phyloP scores from a whole-genome alignment of 768 basidiomycete species.

The Russula ochroleuca region DNA sequence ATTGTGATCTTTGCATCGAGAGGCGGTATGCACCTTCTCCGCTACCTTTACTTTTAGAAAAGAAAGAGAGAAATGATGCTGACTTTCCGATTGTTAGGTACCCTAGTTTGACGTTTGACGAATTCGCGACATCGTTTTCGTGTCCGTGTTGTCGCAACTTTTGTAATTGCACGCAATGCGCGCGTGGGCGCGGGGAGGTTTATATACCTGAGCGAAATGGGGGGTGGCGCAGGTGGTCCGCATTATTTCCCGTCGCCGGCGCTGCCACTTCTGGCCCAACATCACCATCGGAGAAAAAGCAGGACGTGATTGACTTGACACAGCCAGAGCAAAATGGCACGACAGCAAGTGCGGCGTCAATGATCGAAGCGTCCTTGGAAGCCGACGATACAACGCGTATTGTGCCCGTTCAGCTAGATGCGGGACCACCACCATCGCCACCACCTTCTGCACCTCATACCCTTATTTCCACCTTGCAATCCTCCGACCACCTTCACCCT shows the following conservation, averaged over 20 bases:
- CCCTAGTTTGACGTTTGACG: constrained; percentile 38
- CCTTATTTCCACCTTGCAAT: not conserved
- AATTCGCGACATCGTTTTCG: constrained; percentile 30
- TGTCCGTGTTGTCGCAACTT: constrained; percentile 46
- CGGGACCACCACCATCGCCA: not conserved
- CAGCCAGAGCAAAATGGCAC: not conserved
- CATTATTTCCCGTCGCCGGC: not conserved
- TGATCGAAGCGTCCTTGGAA: not conserved
- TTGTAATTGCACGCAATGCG: constrained; percentile 50
- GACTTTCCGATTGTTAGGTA: constrained; percentile 34
- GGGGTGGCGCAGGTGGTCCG: constrained; percentile 23
- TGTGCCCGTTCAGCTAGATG: not conserved
- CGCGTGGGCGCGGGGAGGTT: constrained; percentile 43
- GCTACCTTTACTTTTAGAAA: not conserved
- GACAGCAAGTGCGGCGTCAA: not conserved
- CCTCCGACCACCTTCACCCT: not conserved
- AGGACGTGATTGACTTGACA: not conserved
- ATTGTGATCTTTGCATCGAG: constrained; percentile 23
- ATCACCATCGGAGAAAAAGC: not conserved
- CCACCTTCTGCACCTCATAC: not conserved
- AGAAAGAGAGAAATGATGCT: not conserved
- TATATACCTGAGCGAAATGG: constrained; percentile 38
- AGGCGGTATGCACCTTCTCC: constrained; percentile 14
- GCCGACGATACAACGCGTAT: not conserved
- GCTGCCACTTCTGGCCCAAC: not conserved